Percentiles rank a stretch among this genome's conserved stretches.
These are phyloP conservation scores for Erythrophleum ivorense DNA, from an alignment of 331 rosid genomes.

Conservation along the genomic window DNA sequence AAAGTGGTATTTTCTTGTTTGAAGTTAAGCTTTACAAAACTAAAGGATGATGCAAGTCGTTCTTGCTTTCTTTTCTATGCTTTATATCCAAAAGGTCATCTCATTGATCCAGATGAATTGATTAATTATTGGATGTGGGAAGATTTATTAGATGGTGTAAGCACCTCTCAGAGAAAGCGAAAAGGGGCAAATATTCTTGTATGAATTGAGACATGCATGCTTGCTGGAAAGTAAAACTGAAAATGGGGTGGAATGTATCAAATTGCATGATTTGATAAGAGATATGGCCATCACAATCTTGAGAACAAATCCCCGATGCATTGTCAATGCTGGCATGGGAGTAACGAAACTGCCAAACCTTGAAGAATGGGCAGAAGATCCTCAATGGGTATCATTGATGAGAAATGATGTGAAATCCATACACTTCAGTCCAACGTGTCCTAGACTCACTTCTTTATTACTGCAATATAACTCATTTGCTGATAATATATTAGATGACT, in stretches of 20 bases:
- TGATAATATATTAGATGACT: no score
- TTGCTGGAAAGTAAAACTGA: background rate
- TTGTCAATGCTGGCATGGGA: background rate
- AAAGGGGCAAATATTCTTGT: constrained; percentile 27
- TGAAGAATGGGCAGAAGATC: background rate
- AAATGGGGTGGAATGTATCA: constrained; percentile 4
- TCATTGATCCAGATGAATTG: constrained; percentile 25
- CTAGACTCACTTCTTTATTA: background rate
- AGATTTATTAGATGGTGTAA: constrained; percentile 25
- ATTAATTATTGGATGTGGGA: constrained; percentile 36
- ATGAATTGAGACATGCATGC: constrained; percentile 25
- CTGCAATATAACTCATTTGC: background rate
- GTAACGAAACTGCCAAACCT: background rate
- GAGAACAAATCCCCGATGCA: background rate
- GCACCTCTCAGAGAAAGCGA: background rate
- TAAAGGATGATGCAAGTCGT: constrained; percentile 18
- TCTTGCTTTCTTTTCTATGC: constrained; percentile 41
- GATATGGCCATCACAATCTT: constrained; percentile 35
- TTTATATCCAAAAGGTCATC: constrained; percentile 30
- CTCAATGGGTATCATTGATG: background rate
- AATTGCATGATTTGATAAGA: constrained; percentile 38
- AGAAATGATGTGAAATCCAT: background rate
- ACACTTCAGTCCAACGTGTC: background rate
- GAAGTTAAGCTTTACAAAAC: constrained; percentile 31
- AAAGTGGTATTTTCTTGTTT: constrained; percentile 26